These are phyloP conservation scores for Takakia lepidozioides DNA, from an alignment of 225 moss, liverwort and hornwort species.

Conservation along the genomic window DNA sequence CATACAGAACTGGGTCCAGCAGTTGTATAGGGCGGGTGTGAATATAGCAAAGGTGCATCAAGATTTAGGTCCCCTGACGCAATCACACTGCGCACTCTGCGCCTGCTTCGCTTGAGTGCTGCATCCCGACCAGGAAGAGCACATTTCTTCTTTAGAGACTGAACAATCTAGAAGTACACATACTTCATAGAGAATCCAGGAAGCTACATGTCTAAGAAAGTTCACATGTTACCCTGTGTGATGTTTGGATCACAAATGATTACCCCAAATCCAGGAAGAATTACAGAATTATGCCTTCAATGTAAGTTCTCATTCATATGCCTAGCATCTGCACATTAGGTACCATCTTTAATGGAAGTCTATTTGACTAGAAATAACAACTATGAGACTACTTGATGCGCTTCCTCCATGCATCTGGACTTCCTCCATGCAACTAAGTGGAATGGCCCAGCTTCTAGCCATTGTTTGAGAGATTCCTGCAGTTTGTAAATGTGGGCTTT, in stretches of 20 bases:
- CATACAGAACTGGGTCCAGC: conserved; percentile 9
- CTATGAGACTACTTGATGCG: too few species aligned
- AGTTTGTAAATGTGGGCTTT: not conserved
- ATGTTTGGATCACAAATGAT: not conserved
- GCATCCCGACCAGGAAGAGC: not conserved
- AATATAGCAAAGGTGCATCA: conserved; percentile 47
- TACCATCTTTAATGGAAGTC: too few species aligned
- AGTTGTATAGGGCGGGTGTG: conserved; percentile 14
- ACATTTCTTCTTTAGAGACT: not conserved
- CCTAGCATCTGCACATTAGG: too few species aligned
- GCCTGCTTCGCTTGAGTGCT: conserved; percentile 45
- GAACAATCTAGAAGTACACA: too few species aligned
- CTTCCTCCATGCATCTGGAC: too few species aligned
- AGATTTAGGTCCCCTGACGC: conserved; percentile 34
- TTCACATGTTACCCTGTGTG: not conserved
- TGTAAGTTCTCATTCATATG: too few species aligned
- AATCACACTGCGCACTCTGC: conserved; percentile 35
- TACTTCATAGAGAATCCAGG: not conserved
- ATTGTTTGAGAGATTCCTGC: not conserved
- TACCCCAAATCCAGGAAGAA: not conserved
- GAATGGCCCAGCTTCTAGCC: too few species aligned
- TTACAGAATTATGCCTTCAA: not conserved
- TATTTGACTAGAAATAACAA: too few species aligned
- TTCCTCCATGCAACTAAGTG: too few species aligned
- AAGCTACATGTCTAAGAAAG: not conserved